A percentile compares a stretch with the other conserved stretches of the same genome.
Conservation (phyloP, 441 rosid species). For the Adansonia rubrostipa region DNA sequence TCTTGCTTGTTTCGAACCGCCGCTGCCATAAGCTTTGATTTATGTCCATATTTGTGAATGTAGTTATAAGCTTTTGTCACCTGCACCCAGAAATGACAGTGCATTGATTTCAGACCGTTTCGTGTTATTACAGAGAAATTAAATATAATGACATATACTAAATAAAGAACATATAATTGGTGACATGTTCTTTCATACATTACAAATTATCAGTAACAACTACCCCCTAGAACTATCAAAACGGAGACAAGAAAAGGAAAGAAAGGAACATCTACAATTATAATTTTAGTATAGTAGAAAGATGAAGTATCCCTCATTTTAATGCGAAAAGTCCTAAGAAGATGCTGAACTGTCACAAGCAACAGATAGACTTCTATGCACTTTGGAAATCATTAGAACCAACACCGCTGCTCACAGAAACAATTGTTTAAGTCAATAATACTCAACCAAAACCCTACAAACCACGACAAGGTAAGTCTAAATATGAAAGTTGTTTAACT, state of each 20-base stretch:
- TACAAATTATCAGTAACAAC: not conserved
- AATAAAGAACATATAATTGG: not conserved
- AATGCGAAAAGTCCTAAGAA: not conserved
- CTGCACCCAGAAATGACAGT: slow-evolving; percentile 31
- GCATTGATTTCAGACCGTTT: not conserved
- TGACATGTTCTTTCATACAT: not conserved
- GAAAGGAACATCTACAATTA: not conserved
- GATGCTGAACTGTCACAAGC: not conserved
- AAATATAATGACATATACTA: not conserved
- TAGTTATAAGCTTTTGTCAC: slow-evolving; percentile 78
- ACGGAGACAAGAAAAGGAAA: not conserved
- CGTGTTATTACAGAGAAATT: not conserved
- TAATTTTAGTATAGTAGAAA: not conserved
- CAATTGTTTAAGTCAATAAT: not conserved
- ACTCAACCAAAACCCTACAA: slow-evolving; percentile 3
- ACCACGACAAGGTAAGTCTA: not conserved
- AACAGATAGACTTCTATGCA: not conserved
- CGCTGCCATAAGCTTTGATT: slow-evolving; percentile 96
- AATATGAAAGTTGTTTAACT: slow-evolving; percentile 31
- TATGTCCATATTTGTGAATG: slow-evolving; percentile 89
- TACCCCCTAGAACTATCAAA: not conserved
- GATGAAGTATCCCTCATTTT: not conserved
- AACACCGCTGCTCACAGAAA: not conserved
- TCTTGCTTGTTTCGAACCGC: slow-evolving; percentile 97
- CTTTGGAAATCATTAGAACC: not conserved